Base-by-base conservation (phyloP, 257 asterid genomes). In the Leonotis leonurus region DNA sequence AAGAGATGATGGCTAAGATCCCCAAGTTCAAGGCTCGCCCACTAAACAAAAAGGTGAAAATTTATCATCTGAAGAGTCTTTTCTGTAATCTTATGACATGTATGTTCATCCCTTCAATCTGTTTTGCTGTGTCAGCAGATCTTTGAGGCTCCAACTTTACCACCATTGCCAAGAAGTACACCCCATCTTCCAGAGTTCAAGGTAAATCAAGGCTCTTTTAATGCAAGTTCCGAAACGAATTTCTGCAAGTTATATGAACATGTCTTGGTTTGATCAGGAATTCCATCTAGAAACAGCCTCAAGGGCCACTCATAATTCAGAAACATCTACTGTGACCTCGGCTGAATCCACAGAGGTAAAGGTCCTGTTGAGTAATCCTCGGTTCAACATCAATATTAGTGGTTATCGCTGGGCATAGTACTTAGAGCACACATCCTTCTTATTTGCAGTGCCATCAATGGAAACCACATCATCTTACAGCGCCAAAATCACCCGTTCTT, bases 11-110 rank as follows among this genome's bases (percentile, higher is more conserved):
- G 89, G 97, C 96, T 64, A 89, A 89, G 62, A 72, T 87, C 16
- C 96, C 99, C 1, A 87, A 92, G 83, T 92, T 92, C 50, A 89
- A 80, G 79, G 99, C 97, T 53, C 85, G 88, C 41, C 97, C 99
- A 1, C 8, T 89, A 14, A 89, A 86, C 69, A 92, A 89, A 73
- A 92, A 80, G 88, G 98, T 91, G 70, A 1, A 27, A 9, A 30
- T 32, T 60, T 20, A 35, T 17, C 5, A 59, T 55, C 25, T 11
- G n/a, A 20, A 26, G 46, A 36, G 10, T 54, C 22, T 60, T 36
- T 48, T 2, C 1, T 27, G 5, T 21, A 43, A 41, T n/a, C n/a
- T 40, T 37, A 25, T 10, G 44, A 46, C 46, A 36, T 22, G 49
- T 21, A 35, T 25, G 27, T 30, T 57, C 5, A 27, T 22, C 39